Conservation (phyloP, 495 filamentous ascomycete species). For the Jackrogersella minutella region DNA sequence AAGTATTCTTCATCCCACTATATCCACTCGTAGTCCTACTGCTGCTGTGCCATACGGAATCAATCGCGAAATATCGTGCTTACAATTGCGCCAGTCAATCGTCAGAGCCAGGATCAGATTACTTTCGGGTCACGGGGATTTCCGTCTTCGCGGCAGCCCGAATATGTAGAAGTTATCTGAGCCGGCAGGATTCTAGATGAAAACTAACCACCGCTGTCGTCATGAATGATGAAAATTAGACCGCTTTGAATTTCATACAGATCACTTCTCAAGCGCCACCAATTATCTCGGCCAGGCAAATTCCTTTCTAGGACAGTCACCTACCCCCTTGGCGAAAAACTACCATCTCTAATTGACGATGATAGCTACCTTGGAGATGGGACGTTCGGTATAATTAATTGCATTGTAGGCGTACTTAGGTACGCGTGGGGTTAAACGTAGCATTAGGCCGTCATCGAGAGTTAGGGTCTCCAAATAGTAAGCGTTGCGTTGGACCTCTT, state of each 20-base stretch:
- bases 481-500: slow-evolving; percentile 25
- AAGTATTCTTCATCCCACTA: slow-evolving; percentile 33
- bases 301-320: slow-evolving; percentile 26
- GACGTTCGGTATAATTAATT: slow-evolving; percentile 31
- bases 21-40: slow-evolving; percentile 22
- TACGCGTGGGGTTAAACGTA: slow-evolving; percentile 37
- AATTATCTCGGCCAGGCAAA: slow-evolving; percentile 15
- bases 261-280: slow-evolving; percentile 16
- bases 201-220: slow-evolving; percentile 34
- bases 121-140: slow-evolving; percentile 20
- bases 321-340: slow-evolving; percentile 22
- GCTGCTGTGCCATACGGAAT: slow-evolving; percentile 26
- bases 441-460: slow-evolving; percentile 37
- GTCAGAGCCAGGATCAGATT: slow-evolving; percentile 21
- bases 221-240: slow-evolving; percentile 30
- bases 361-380: slow-evolving; percentile 24
- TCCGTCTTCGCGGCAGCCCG: slow-evolving; percentile 12
- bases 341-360: slow-evolving; percentile 31
- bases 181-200: slow-evolving; percentile 19
- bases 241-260: slow-evolving; percentile 22
- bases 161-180: slow-evolving; percentile 21
- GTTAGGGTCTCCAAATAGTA: slow-evolving; percentile 29
- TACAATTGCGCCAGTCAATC: slow-evolving; percentile 24
- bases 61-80: slow-evolving; percentile 33
- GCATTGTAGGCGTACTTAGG: slow-evolving; percentile 23